phyloP scores from a whole-genome alignment of 2,329 filamentous ascomycete genomes.

The Fonsecaea erecta region DNA sequence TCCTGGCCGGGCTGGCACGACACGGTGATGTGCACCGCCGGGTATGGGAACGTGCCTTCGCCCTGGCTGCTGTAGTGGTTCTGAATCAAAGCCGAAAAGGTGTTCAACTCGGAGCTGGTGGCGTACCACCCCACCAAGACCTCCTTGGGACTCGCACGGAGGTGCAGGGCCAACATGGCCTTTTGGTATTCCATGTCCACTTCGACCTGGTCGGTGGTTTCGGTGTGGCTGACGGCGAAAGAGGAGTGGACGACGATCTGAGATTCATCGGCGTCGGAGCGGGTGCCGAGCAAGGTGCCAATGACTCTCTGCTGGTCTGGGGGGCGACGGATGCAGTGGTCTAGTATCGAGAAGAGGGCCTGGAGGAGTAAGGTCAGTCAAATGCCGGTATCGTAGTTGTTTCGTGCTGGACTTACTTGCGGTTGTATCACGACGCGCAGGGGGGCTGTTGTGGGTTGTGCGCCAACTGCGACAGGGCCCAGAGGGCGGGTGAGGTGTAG shows the following conservation, averaged over 20 bases:
- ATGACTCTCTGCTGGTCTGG: constrained; percentile 94
- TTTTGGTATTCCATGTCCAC: constrained; percentile 99
- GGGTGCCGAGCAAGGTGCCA: constrained; percentile 88
- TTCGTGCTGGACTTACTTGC: constrained; percentile 65
- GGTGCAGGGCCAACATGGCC: constrained; percentile 94
- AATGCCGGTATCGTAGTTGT: not conserved
- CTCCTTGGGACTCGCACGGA: constrained; percentile 92
- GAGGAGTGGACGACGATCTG: constrained; percentile 95
- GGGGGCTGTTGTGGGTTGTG: constrained; percentile 85
- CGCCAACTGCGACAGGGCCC: constrained; percentile 76
- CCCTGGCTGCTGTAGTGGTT: constrained; percentile 99
- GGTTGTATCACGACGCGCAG: constrained; percentile 94
- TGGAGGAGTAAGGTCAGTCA: constrained; percentile 39
- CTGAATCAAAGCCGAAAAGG: constrained; percentile 96
- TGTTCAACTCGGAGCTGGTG: constrained; percentile 94
- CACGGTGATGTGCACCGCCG: constrained; percentile 95
- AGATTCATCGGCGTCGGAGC: constrained; percentile 87
- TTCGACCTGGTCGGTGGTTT: constrained; percentile 98
- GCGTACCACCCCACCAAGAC: constrained; percentile 98
- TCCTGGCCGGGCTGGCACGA: constrained; percentile 86
- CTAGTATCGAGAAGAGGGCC: constrained; percentile 71
- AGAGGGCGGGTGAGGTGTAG: constrained; percentile 93
- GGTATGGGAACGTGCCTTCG: constrained; percentile 95
- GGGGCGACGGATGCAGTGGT: constrained; percentile 92
- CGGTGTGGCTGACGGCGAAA: constrained; percentile 97